phyloP scores from a whole-genome alignment of 805 yeast genomes.

The Ogataea kodamae region DNA sequence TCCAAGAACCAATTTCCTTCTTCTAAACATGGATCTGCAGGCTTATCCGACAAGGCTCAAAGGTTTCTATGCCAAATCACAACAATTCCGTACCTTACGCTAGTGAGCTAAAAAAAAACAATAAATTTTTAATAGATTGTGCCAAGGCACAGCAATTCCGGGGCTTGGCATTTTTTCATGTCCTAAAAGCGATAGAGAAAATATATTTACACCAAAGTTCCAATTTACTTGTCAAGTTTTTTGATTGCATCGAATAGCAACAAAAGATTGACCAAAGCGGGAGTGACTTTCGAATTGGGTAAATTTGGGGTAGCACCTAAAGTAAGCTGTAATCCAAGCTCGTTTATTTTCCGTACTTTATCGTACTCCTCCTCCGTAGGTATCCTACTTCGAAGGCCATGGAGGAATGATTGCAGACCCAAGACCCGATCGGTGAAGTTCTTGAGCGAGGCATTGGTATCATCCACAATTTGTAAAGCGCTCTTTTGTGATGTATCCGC shows the following conservation, averaged over 20 bases:
- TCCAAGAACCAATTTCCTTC: too few species aligned
- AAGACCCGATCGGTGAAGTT: slow-evolving; percentile 1
- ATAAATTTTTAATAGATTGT: too few species aligned
- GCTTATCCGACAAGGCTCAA: too few species aligned
- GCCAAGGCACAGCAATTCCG: too few species aligned
- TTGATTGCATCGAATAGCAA: slow-evolving; percentile 12
- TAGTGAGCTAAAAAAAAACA: too few species aligned
- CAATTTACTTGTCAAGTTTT: slow-evolving; percentile 8
- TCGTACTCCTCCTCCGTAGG: slow-evolving; percentile 4
- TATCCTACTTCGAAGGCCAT: neutral
- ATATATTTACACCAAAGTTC: too few species aligned
- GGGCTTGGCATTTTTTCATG: too few species aligned
- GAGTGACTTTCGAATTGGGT: slow-evolving; percentile 1
- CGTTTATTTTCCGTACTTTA: slow-evolving; percentile 4
- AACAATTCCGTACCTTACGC: too few species aligned
- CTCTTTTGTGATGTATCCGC: slow-evolving; percentile 4
- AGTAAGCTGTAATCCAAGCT: slow-evolving; percentile 3
- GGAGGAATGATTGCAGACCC: slow-evolving; percentile 1
- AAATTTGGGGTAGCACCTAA: neutral
- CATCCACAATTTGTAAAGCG: slow-evolving; percentile 1
- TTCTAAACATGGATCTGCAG: too few species aligned
- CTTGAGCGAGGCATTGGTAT: slow-evolving; percentile 1
- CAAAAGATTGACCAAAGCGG: slow-evolving; percentile 12
- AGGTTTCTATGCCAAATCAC: too few species aligned
- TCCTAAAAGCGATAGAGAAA: too few species aligned